A percentile compares a stretch with the other conserved stretches of the same genome.
These are phyloP conservation scores for Ambrosia hybrid DNA, from an alignment of 140 eudicot species.

Conservation along the genomic window DNA sequence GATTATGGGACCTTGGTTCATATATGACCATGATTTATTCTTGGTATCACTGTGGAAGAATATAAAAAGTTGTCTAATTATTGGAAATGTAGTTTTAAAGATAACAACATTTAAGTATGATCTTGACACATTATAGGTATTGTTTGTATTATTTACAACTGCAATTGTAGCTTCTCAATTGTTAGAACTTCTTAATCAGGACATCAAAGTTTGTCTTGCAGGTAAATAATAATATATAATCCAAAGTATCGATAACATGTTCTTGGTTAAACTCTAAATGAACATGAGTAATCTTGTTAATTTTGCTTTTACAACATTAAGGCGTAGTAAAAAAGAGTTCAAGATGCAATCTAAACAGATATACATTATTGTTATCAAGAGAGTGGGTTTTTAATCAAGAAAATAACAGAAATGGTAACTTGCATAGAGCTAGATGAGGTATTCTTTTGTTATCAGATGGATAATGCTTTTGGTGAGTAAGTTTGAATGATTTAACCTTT, in stretches of 20 bases:
- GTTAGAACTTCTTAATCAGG: constrained; percentile 81
- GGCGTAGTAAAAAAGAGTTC: constrained; percentile 85
- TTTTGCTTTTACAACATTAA: constrained; percentile 49
- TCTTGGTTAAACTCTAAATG: background rate
- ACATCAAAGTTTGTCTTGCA: constrained; percentile 83
- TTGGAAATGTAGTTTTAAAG: background rate
- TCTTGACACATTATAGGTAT: constrained; percentile 4
- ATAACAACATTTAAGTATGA: constrained; percentile 6
- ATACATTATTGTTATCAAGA: constrained; percentile 51
- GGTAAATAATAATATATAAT: constrained; percentile 36
- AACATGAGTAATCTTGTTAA: background rate
- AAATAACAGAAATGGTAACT: constrained; percentile 42
- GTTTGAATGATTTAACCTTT: constrained; percentile 10
- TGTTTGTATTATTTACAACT: constrained; percentile 47
- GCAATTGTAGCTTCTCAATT: constrained; percentile 92
- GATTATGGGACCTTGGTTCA: background rate
- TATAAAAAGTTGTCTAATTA: no score
- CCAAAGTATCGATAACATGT: background rate
- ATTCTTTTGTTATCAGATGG: constrained; percentile 71
- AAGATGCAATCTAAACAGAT: constrained; percentile 63
- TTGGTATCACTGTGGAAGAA: no score
- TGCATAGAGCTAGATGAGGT: constrained; percentile 65
- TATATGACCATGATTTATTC: no score
- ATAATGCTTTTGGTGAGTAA: constrained; percentile 70
- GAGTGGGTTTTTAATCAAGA: constrained; percentile 58